Conservation (phyloP, 202 grass and related monocot species). For the Cymbopogon flexuosus region DNA sequence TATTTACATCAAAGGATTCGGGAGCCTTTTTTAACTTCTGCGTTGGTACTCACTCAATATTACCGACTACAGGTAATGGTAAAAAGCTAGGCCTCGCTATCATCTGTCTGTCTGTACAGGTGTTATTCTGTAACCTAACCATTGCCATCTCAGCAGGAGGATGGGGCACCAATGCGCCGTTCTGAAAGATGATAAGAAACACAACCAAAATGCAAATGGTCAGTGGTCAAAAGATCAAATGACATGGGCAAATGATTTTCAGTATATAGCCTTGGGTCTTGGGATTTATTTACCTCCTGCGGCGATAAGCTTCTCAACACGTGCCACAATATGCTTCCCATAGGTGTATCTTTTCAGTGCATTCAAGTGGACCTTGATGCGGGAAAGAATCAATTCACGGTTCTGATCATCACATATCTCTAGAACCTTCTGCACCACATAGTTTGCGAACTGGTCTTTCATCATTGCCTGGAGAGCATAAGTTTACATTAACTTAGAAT, state of each 20-base stretch:
- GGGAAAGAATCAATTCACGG: constrained; percentile 85
- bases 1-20: constrained; percentile 82
- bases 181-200: constrained; percentile 36
- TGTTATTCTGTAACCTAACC: constrained; percentile 46
- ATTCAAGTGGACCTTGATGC: constrained; percentile 94
- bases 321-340: constrained; percentile 95
- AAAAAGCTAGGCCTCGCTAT: constrained; percentile 68
- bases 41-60: constrained; percentile 47
- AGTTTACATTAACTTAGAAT: constrained; percentile 9
- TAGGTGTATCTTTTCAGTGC: constrained; percentile 92
- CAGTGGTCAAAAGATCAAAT: not conserved
- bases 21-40: constrained; percentile 39
- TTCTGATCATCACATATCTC: constrained; percentile 89
- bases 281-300: constrained; percentile 67
- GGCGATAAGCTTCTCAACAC: constrained; percentile 95
- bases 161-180: constrained; percentile 45
- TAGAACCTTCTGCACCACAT: constrained; percentile 95
- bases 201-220: not conserved
- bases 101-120: constrained; percentile 99
- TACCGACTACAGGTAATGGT: constrained; percentile 43
- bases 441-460: constrained; percentile 99
- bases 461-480: constrained; percentile 75
- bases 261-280: not conserved
- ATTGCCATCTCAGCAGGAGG: constrained; percentile 48
- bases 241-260: not conserved